phyloP scores from a whole-genome alignment of 352 stramenopile genomes.

The Globisporangium cederbergense region DNA sequence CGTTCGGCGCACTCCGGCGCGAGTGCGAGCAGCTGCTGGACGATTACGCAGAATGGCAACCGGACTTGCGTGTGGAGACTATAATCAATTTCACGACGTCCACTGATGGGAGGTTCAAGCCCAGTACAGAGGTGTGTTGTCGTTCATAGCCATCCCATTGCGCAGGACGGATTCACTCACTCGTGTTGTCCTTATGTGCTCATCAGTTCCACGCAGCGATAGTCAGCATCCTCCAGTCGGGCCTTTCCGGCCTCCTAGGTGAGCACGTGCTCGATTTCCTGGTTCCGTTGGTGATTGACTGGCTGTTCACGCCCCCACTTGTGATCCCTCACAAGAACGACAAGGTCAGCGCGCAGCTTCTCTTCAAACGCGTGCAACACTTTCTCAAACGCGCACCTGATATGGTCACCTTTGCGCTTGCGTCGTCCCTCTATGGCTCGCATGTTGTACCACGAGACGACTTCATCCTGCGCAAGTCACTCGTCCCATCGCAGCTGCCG shows the following conservation, averaged over 20 bases:
- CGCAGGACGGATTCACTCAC: background rate
- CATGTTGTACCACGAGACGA: slow-evolving; percentile 34
- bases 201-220: slow-evolving; percentile 23
- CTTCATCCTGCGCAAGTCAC: slow-evolving; percentile 55
- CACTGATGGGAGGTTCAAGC: slow-evolving; percentile 19
- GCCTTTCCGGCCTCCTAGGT: slow-evolving; percentile 34
- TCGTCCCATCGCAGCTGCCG: slow-evolving; percentile 41
- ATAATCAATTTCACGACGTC: background rate
- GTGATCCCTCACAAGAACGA: background rate
- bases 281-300: slow-evolving; percentile 39
- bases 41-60: background rate
- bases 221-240: slow-evolving; percentile 32
- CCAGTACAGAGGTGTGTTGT: slow-evolving; percentile 5
- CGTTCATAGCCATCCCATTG: background rate
- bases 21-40: slow-evolving; percentile 15
- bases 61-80: background rate
- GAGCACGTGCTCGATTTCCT: slow-evolving; percentile 28
- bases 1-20: slow-evolving; percentile 41
- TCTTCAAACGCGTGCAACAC: slow-evolving; percentile 30
- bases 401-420: slow-evolving; percentile 36
- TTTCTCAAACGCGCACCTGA: slow-evolving; percentile 32
- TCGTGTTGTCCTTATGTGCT: background rate
- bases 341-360: background rate
- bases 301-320: slow-evolving; percentile 33
- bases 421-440: slow-evolving; percentile 28